These are phyloP conservation scores for Cystobasidium tubakii DNA, from an alignment of 768 basidiomycete genomes.

Conservation along the genomic window DNA sequence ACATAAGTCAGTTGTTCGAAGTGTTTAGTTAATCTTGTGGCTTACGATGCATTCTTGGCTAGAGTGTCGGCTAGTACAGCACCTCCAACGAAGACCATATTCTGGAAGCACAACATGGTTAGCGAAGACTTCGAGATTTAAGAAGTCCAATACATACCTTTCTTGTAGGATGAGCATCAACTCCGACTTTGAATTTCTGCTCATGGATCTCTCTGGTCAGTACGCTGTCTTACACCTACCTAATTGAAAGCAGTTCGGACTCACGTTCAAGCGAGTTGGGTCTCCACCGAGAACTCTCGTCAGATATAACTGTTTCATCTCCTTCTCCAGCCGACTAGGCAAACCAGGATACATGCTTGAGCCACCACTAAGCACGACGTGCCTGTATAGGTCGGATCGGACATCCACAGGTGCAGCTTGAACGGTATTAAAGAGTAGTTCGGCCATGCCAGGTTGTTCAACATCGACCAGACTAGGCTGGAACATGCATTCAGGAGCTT, in stretches of 20 bases:
- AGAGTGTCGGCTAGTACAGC: slow-evolving; percentile 98
- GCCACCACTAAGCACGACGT: slow-evolving; percentile 93
- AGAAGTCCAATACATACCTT: slow-evolving; percentile 55
- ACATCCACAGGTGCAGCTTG: slow-evolving; percentile 84
- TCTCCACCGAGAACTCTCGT: slow-evolving; percentile 80
- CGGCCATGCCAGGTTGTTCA: slow-evolving; percentile 59
- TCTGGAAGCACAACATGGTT: neutral
- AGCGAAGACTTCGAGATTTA: neutral
- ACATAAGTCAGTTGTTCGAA: neutral
- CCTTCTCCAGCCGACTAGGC: slow-evolving; percentile 93
- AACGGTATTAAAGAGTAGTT: slow-evolving; percentile 95
- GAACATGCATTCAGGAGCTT: slow-evolving; percentile 99
- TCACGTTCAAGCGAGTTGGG: slow-evolving; percentile 73
- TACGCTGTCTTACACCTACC: neutral
- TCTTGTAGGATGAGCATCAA: slow-evolving; percentile 93
- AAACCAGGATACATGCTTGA: slow-evolving; percentile 99
- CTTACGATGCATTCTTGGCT: slow-evolving; percentile 82
- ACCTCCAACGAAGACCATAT: slow-evolving; percentile 98
- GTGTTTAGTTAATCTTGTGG: slow-evolving; percentile 54
- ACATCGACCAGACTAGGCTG: slow-evolving; percentile 95
- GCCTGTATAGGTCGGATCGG: slow-evolving; percentile 88
- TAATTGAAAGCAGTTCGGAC: slow-evolving; percentile 48
- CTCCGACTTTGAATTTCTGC: slow-evolving; percentile 98
- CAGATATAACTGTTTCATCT: slow-evolving; percentile 98
- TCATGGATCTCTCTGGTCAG: neutral